A percentile compares a stretch with the other conserved stretches of the same genome.
These are phyloP conservation scores for Arxiozyma telluris DNA, from an alignment of 1,139 yeast genomes.

Conservation along the genomic window DNA sequence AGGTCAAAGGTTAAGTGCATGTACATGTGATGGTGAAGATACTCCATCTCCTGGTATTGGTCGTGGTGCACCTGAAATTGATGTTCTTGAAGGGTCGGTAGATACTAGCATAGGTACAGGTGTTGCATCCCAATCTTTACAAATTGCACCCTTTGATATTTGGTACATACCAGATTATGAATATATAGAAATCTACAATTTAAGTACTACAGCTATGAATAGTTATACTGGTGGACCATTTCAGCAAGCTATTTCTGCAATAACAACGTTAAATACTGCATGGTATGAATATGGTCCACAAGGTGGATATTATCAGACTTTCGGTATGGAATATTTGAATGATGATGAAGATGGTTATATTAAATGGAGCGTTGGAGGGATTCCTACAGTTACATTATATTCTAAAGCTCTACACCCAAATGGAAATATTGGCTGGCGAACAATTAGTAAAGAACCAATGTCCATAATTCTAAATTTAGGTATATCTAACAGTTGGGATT, in stretches of 20 bases:
- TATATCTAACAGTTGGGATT: conserved; percentile 73
- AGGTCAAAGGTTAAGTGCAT: conserved; percentile 61
- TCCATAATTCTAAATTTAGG: conserved; percentile 69
- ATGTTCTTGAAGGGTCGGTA: conserved; percentile 68
- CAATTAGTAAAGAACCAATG: conserved; percentile 80
- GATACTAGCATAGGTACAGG: conserved; percentile 44
- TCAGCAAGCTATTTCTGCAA: conserved; percentile 77
- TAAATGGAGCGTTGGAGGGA: conserved; percentile 72
- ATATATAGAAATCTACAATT: conserved; percentile 55
- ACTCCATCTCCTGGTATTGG: conserved; percentile 77
- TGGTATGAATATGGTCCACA: conserved; percentile 65
- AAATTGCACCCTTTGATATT: conserved; percentile 76
- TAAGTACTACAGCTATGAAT: conserved; percentile 57
- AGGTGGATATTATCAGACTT: conserved; percentile 50
- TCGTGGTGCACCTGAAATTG: conserved; percentile 87
- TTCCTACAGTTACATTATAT: conserved; percentile 53
- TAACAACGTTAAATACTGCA: conserved; percentile 55
- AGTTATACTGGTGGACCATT: conserved; percentile 75
- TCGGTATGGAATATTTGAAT: conserved; percentile 68
- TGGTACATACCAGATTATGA: conserved; percentile 81
- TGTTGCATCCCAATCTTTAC: conserved; percentile 72
- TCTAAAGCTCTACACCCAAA: conserved; percentile 65
- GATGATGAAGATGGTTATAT: conserved; percentile 60
- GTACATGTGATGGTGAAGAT: conserved; percentile 67
- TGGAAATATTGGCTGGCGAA: conserved; percentile 73